Evolutionary conservation across 202 grass and related monocot genomes (phyloP).

Genomic region (Hordeum pubiflorum): DNA sequence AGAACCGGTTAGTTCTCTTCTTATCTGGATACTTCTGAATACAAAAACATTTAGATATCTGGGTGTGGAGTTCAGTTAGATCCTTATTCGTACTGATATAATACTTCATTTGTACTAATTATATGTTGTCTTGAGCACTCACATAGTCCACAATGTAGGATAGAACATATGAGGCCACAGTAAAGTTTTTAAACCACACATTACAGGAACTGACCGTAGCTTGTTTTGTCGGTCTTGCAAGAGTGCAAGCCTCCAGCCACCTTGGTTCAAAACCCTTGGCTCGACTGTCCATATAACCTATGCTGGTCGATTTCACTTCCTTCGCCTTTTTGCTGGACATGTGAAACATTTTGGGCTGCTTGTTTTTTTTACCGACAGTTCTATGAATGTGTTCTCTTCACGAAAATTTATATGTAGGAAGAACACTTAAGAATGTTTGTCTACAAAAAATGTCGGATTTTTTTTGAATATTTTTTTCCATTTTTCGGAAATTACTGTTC

Average conservation of each 20-base stretch:
- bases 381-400: too few species aligned
- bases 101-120: neutral
- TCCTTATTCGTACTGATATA: neutral
- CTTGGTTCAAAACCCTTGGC: neutral
- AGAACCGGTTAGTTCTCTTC: slow-evolving; percentile 55
- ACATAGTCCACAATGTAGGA: neutral
- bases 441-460: too few species aligned
- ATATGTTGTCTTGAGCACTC: neutral
- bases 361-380: too few species aligned
- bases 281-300: neutral
- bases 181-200: neutral
- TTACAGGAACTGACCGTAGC: neutral
- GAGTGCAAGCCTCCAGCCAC: neutral
- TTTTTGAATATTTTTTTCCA: too few species aligned
- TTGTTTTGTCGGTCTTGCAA: neutral
- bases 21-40: neutral
- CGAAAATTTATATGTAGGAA: too few species aligned
- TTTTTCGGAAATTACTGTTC: too few species aligned
- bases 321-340: neutral
- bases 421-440: too few species aligned
- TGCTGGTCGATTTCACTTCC: slow-evolving; percentile 10
- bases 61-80: neutral
- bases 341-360: too few species aligned
- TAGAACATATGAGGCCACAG: neutral
- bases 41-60: neutral